Percentiles rank a stretch among this genome's conserved stretches.
Evolutionary conservation across 805 yeast species (phyloP).

Genomic region (Wickerhamomyces silvicola): DNA sequence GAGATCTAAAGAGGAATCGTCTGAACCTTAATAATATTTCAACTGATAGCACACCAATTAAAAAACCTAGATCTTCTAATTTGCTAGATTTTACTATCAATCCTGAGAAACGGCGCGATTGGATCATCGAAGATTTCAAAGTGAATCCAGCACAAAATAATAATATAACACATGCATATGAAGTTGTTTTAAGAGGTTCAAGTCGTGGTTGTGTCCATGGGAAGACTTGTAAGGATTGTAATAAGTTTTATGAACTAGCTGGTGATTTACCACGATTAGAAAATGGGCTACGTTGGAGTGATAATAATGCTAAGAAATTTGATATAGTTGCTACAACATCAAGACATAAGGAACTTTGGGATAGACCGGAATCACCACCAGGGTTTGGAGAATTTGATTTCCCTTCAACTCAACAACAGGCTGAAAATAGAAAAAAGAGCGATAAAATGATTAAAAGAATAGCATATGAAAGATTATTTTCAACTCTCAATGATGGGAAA

Average conservation of each 20-base stretch:
- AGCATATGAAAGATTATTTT: conserved; percentile 38
- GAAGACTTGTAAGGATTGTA: conserved; percentile 27
- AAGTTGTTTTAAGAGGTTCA: conserved; percentile 28
- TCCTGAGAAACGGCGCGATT: conserved; percentile 20
- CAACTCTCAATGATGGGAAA: conserved; percentile 35
- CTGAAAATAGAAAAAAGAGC: conserved; percentile 30
- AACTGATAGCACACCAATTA: no score
- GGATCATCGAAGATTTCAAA: conserved; percentile 34
- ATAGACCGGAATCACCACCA: conserved; percentile 43
- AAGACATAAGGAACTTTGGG: conserved; percentile 22
- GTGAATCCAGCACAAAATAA: conserved; percentile 27
- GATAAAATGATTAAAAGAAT: conserved; percentile 28
- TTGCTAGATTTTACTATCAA: conserved; percentile 15
- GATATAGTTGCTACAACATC: conserved; percentile 18
- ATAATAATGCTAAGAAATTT: conserved; percentile 2
- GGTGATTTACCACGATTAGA: conserved; percentile 19
- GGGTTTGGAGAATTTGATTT: conserved; percentile 57
- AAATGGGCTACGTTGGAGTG: conserved; percentile 26
- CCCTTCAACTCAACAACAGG: conserved; percentile 48
- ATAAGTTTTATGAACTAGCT: conserved; percentile 24
- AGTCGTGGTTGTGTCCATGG: conserved; percentile 29
- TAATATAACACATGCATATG: conserved; percentile 25
- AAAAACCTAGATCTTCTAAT: no score
- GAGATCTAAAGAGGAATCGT: no score
- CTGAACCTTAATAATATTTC: no score